Conservation (phyloP, 306 rosid genomes). For the Inga laurina region DNA sequence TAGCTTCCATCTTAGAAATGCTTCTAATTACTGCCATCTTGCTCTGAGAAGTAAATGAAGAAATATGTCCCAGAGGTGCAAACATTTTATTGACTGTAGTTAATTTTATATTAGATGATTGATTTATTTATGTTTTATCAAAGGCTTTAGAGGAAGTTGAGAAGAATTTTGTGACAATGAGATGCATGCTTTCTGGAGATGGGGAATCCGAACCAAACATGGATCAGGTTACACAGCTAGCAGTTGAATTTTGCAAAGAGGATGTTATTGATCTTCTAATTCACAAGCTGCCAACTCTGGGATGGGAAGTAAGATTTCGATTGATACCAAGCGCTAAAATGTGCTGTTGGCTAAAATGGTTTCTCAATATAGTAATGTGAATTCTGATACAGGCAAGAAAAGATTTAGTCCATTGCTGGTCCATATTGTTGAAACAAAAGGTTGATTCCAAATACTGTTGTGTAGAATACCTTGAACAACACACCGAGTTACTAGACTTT, state of each 20-base stretch:
- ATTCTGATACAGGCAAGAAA: slow-evolving; percentile 80
- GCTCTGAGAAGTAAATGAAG: slow-evolving; percentile 18
- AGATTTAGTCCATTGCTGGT: slow-evolving; percentile 90
- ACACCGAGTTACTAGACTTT: slow-evolving; percentile 77
- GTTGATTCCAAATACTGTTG: slow-evolving; percentile 69
- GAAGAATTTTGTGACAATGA: slow-evolving; percentile 79
- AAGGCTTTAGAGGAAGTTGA: slow-evolving; percentile 96
- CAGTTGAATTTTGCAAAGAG: slow-evolving; percentile 84
- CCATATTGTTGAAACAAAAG: slow-evolving; percentile 81
- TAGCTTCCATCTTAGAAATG: slow-evolving; percentile 2
- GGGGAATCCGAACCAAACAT: slow-evolving; percentile 83
- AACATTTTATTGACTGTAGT: slow-evolving; percentile 3
- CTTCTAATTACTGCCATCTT: slow-evolving; percentile 19
- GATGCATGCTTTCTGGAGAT: slow-evolving; percentile 83
- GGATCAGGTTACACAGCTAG: slow-evolving; percentile 83
- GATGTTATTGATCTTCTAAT: slow-evolving; percentile 71
- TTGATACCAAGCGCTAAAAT: slow-evolving; percentile 11
- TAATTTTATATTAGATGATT: slow-evolving; percentile 15
- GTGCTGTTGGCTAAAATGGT: slow-evolving; percentile 27
- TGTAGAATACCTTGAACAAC: slow-evolving; percentile 74
- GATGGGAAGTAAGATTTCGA: slow-evolving; percentile 92
- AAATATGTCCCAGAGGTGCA: slow-evolving; percentile 4
- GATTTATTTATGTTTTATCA: slow-evolving; percentile 23
- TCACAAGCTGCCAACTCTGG: slow-evolving; percentile 80
- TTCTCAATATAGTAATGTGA: slow-evolving; percentile 36